Evolutionary conservation across 176 grass and related monocot genomes (phyloP), one percentile per base, ranked within the genome.

Genomic region (Lolium perenne): DNA sequence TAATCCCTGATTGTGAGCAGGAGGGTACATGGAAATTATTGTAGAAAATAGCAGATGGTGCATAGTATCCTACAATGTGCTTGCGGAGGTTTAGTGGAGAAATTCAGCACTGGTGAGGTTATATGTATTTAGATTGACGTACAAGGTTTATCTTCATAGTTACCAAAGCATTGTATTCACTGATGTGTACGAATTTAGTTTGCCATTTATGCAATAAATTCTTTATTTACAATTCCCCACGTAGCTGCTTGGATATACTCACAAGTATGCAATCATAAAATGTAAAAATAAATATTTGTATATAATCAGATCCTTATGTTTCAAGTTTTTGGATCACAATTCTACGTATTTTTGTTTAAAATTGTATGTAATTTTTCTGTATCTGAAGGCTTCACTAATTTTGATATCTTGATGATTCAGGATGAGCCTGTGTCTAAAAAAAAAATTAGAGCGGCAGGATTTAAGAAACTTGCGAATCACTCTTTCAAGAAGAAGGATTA

Each of bases 381-480:
- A 35, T 35, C 45, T 25, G 21, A 74, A 74, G 32, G 1, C 32
- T 10, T 73, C n/a, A 35, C 32, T 73, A 25, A 49, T 14, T 50
- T 16, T 49, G 14, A 26, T 26, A 74, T 50, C 21, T 0, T 50
- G 46, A 74, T 74, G 22, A 74, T 74, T 23, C 46, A 74, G 71
- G 71, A 50, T 0, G 71, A 74, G 21, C 71, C 71, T 49, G 45
- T 50, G 71, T 12, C 21, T 11, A 74, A 74, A 50, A 74, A 4
- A 21, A 74, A 74, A 50, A 50, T 7, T 14, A 74, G 71, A 74
- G 71, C 21, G 7, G 45, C 71, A 26, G 71, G 45, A 2, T 74
- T 50, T 50, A 74, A 74, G 71, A 74, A 74, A 74, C 71, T 74
- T 74, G 71, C 21, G 12, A 50, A 2, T 23, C 8, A 16, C 46